Conservation (phyloP, 2,329 filamentous ascomycete genomes). For the Didymella segeticola region DNA sequence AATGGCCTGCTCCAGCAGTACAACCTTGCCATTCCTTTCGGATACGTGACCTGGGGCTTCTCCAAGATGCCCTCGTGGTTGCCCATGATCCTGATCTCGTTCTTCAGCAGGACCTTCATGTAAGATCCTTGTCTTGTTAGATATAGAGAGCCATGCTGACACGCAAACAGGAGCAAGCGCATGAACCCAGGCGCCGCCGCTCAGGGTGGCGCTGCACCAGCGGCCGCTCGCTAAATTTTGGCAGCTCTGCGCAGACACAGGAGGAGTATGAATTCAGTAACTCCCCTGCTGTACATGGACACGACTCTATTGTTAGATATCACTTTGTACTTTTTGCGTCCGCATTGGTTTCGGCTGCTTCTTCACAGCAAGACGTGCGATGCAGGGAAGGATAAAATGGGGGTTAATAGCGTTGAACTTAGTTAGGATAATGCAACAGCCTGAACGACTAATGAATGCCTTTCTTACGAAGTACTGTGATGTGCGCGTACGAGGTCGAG, state of each 20-base stretch:
- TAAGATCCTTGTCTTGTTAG: conserved; percentile 53
- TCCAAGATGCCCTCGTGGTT: conserved; percentile 70
- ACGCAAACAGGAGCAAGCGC: conserved; percentile 33
- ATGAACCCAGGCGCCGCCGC: conserved; percentile 21
- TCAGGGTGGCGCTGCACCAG: conserved; percentile 17
- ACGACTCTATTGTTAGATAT: background rate
- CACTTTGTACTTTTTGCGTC: background rate
- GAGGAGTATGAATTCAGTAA: background rate
- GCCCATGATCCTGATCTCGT: conserved; percentile 78
- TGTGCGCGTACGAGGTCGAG: background rate
- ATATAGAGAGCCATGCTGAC: conserved; percentile 15
- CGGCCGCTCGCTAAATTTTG: conserved; percentile 18
- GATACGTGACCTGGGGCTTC: conserved; percentile 70
- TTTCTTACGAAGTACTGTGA: background rate
- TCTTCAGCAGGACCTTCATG: conserved; percentile 78
- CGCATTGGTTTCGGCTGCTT: background rate
- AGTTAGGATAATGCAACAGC: conserved; percentile 1
- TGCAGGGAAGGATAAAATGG: background rate
- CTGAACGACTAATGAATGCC: background rate
- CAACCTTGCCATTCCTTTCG: conserved; percentile 68
- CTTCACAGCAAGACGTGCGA: background rate
- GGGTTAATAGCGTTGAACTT: background rate
- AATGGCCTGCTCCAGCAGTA: conserved; percentile 70
- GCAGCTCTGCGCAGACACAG: background rate
- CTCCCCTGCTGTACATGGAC: background rate